These are phyloP conservation scores for Thoreauomyces humboldtii DNA, from an alignment of 192 early-diverging fungal species.

Conservation along the genomic window DNA sequence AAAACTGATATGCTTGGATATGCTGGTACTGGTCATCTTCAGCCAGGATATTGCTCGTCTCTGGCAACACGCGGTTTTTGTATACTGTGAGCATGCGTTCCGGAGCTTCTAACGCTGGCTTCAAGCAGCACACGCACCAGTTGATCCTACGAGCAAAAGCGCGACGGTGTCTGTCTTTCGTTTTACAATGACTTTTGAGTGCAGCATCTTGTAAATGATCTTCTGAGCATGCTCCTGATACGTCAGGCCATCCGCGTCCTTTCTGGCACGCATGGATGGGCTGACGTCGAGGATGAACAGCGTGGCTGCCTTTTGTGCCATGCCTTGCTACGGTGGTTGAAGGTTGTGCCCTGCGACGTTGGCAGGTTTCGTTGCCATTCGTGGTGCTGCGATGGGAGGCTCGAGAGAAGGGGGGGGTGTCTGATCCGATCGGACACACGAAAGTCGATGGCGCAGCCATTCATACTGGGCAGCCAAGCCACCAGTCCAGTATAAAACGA, in stretches of 20 bases:
- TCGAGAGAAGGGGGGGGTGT: too few relatives aligned
- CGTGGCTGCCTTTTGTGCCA: slow-evolving; percentile 51
- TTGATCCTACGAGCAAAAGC: slow-evolving; percentile 56
- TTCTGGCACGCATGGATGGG: slow-evolving; percentile 39
- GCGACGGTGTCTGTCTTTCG: slow-evolving; percentile 66
- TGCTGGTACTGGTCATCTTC: slow-evolving; percentile 40
- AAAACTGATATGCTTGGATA: slow-evolving; percentile 29
- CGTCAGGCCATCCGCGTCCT: slow-evolving; percentile 26
- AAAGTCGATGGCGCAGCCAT: too few relatives aligned
- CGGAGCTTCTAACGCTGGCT: too few relatives aligned
- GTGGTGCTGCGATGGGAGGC: too few relatives aligned
- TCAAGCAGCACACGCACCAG: slow-evolving; percentile 34
- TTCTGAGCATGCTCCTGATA: slow-evolving; percentile 25
- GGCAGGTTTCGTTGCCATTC: too few relatives aligned
- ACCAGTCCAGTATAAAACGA: too few relatives aligned
- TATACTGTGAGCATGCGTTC: background rate
- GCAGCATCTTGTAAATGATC: slow-evolving; percentile 32
- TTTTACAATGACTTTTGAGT: slow-evolving; percentile 50
- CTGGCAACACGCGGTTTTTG: slow-evolving; percentile 28
- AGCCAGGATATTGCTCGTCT: slow-evolving; percentile 53
- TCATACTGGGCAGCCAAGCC: too few relatives aligned
- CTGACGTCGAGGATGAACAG: slow-evolving; percentile 52
- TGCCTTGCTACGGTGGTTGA: too few relatives aligned
- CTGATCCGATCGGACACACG: too few relatives aligned
- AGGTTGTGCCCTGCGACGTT: too few relatives aligned